Evolutionary conservation across 2,329 filamentous ascomycete genomes (phyloP), one percentile per base, ranked within the genome.

Genomic region (Niveomyces coronatus): DNA sequence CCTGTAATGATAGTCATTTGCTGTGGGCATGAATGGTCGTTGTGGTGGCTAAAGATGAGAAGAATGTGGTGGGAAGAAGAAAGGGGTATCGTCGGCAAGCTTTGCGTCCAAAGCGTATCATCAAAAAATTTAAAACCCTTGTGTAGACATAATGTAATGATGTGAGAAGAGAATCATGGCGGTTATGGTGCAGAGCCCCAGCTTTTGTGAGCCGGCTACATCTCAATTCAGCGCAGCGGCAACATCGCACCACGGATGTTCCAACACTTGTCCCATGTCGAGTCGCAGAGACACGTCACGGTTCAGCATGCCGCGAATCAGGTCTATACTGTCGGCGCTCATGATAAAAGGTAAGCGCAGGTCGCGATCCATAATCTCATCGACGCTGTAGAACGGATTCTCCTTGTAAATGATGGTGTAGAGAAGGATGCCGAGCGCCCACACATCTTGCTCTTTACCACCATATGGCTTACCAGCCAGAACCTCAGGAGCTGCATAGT

Each of bases 361-460:
- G 50, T 95, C 89, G 53, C 89, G 88, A 57, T 98, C 91, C 76
- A 96, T 93, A 54, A 98, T 98, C 67, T 98, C 91, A 59, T 98
- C 91, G 53, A 96, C 91, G 61, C 84, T 93, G 71, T 96, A 96
- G 61, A 95, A 98, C 1, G 91, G 89, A 55, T 98, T 98, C 64
- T 98, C 91, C 64, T 96, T 98, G 72, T 98, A 98, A 53, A 96
- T 83, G 54, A 98, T 95, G 19, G 91, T 98, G 67, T 98, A 98
- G 11, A 98, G 76, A 18, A 98, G 73, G 53, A 98, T 96, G 17
- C 91, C 91, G 13, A 98, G 72, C 1, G 91, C 91, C 91, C 91
- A 98, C 20, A 98, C 87, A 54, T 98, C 91, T 66, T 98, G 91
- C 58, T 94, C 89, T 61, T 93, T 94, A 53, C 91, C 91, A 48